Conservation (phyloP, 805 yeast genomes). For the Nakazawaea siamensis region DNA sequence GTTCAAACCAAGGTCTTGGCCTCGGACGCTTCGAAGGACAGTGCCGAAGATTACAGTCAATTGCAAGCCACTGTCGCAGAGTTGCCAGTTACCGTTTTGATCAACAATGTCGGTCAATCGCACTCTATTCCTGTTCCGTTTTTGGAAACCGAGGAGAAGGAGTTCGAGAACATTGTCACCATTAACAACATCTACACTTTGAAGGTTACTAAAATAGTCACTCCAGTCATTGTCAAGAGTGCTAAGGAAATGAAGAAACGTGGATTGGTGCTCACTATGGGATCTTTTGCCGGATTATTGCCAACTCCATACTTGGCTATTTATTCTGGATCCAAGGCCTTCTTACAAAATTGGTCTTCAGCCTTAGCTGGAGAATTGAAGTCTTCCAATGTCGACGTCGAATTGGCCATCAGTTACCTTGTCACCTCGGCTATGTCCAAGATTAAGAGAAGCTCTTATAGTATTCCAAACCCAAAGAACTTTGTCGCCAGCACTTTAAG, state of each 20-base stretch:
- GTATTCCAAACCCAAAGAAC: slow-evolving; percentile 73
- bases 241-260: slow-evolving; percentile 30
- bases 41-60: slow-evolving; percentile 43
- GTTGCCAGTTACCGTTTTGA: slow-evolving; percentile 62
- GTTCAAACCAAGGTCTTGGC: slow-evolving; percentile 64
- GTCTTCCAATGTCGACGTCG: slow-evolving; percentile 69
- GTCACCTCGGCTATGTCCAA: slow-evolving; percentile 96
- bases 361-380: slow-evolving; percentile 83
- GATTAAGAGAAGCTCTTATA: slow-evolving; percentile 62
- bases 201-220: slow-evolving; percentile 70
- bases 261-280: slow-evolving; percentile 88
- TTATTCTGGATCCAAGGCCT: slow-evolving; percentile 94
- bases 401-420: slow-evolving; percentile 75
- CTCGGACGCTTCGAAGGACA: slow-evolving; percentile 69
- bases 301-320: slow-evolving; percentile 92
- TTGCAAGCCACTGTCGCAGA: slow-evolving; percentile 38
- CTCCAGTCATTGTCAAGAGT: slow-evolving; percentile 59
- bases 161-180: slow-evolving; percentile 72
- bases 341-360: slow-evolving; percentile 86
- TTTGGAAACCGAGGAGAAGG: slow-evolving; percentile 65
- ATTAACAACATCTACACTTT: slow-evolving; percentile 83
- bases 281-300: slow-evolving; percentile 90
- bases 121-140: slow-evolving; percentile 96
- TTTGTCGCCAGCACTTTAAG: slow-evolving; percentile 72
- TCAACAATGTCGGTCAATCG: slow-evolving; percentile 92